A percentile compares a stretch with the other conserved stretches of the same genome.
Evolutionary conservation across 176 grass and related monocot species (phyloP).

Genomic region (Tuctoria greenei): DNA sequence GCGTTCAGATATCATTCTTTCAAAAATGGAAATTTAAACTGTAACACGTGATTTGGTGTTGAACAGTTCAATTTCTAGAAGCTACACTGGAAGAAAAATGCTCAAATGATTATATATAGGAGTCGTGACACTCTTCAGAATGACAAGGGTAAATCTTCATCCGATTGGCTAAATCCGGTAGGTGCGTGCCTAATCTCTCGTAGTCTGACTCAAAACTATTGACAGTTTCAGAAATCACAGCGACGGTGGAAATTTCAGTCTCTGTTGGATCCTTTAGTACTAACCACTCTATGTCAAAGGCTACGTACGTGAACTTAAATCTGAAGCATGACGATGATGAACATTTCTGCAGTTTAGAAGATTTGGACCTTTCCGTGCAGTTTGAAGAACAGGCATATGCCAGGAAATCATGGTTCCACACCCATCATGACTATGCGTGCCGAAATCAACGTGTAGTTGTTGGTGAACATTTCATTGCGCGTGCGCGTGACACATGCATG

Average conservation of each 20-base stretch:
- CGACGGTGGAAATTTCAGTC: background rate
- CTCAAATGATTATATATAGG: background rate
- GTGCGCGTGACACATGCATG: background rate
- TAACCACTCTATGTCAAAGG: too few species aligned
- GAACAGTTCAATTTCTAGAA: background rate
- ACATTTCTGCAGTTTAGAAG: background rate
- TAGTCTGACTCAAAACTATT: background rate
- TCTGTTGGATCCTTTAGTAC: background rate
- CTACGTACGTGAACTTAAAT: background rate
- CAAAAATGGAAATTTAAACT: background rate
- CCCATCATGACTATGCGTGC: background rate
- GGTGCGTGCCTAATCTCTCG: background rate
- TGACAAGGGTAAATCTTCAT: background rate
- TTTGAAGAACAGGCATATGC: background rate
- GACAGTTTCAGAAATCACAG: background rate
- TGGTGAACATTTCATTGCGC: conserved; percentile 1
- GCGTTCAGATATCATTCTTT: background rate
- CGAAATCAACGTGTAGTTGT: conserved; percentile 16
- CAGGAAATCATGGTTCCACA: background rate
- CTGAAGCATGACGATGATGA: background rate
- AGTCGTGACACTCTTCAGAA: background rate
- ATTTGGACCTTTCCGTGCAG: background rate
- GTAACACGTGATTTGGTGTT: background rate
- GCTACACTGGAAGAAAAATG: background rate
- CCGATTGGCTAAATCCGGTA: background rate